Base-by-base conservation (phyloP, 78 protist species). In the slime mould (Dictyostelium discoideum) region DNA sequence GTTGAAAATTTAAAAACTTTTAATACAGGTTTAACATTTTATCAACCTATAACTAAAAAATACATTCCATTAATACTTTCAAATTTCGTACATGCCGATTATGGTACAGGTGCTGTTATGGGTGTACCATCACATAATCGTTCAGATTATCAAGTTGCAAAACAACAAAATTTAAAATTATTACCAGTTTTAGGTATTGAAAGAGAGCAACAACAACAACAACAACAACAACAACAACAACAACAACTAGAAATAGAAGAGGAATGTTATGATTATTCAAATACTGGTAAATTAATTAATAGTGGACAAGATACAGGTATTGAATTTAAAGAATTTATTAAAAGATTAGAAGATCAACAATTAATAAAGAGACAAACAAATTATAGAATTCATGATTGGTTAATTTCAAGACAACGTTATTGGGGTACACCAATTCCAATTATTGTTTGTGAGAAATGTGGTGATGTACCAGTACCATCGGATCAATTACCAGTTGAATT, bases 401-500 rank as follows among this genome's bases (percentile, higher is more conserved):
- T 98, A 72, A 72, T 98, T 46, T 98, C 99, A 10, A 86, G 99
- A n/a, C 99, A 98, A 96, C 39, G 97, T 24, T 96, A 96, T 89
- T 98, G 98, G 99, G 98, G 99, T 48, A 92, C 98, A 18, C 99
- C 99, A 24, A 98, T 98, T 6, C 99, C 99, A 11, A 89, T 98
- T 57, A 76, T 98, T 0, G 95, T 97, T 74, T 98, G 99, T 50
- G 54, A n/a, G 0, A 85, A 50, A 46, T 89, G 97, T 73, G 97
- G 97, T 46, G 85, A 85, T 4, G 97, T 97, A 60, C 97, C 98
- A 37, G 99, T 98, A 39, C 97, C 98, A 3, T 92, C 77, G 0
- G 40, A 16, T 0, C 92, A 98, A 60, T 85, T 98, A 24, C 99
- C 99, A 16, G 98, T 98, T 0, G 29, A 37, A 5, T 94, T 98